Evolutionary conservation across 495 filamentous ascomycete genomes (phyloP).

Genomic region (Xylaria nigripes): DNA sequence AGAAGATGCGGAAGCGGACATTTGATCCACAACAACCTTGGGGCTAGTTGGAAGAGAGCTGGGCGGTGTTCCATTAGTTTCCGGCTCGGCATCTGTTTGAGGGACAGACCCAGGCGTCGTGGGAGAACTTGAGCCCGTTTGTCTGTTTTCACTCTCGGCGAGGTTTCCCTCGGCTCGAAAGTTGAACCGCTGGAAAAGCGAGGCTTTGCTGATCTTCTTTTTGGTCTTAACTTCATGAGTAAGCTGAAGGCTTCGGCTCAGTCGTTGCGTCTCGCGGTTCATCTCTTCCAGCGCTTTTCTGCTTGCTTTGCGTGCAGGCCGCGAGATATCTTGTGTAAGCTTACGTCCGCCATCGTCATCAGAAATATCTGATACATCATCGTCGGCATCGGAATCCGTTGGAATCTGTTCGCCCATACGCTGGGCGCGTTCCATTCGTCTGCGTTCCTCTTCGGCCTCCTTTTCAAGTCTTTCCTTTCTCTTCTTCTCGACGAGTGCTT

Average conservation of each 20-base stretch:
- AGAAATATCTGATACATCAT: constrained; percentile 43
- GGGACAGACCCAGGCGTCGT: constrained; percentile 30
- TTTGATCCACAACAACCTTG: constrained; percentile 11
- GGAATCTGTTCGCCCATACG: constrained; percentile 25
- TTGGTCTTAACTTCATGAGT: constrained; percentile 83
- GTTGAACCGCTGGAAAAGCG: constrained; percentile 78
- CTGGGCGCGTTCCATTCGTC: constrained; percentile 43
- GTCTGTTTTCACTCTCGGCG: constrained; percentile 25
- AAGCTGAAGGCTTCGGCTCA: constrained; percentile 82
- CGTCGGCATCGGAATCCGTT: constrained; percentile 32
- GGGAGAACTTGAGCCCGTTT: constrained; percentile 37
- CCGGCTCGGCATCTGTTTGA: constrained; percentile 38
- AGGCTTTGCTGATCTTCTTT: constrained; percentile 82
- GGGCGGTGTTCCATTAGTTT: constrained; percentile 43
- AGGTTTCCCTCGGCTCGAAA: constrained; percentile 44
- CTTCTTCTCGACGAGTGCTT: constrained; percentile 63
- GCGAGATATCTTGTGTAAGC: constrained; percentile 51
- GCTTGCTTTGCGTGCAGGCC: constrained; percentile 76
- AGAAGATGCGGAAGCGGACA: not conserved
- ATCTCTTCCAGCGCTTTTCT: constrained; percentile 97
- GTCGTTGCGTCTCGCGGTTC: constrained; percentile 81
- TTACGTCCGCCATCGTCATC: constrained; percentile 50
- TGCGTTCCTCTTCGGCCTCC: constrained; percentile 48
- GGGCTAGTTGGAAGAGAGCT: constrained; percentile 39
- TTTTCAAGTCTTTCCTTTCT: constrained; percentile 58